Conservation (phyloP, 768 basidiomycete species). For the Xanthoconium purpureum region DNA sequence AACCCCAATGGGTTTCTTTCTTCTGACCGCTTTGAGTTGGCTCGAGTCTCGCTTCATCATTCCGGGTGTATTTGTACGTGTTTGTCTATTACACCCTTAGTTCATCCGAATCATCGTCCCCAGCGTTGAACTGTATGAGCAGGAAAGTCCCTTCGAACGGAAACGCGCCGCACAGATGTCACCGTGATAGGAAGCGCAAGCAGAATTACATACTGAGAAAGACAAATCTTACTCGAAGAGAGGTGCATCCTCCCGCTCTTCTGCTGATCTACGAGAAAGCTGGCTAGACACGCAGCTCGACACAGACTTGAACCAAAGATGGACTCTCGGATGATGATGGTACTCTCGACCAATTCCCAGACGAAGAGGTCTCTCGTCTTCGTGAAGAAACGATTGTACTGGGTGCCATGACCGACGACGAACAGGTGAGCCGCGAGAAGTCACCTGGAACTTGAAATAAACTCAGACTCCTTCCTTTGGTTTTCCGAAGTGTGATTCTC, state of each 20-base stretch:
- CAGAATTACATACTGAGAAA: slow-evolving; percentile 57
- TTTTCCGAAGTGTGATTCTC: slow-evolving; percentile 81
- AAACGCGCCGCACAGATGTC: slow-evolving; percentile 44
- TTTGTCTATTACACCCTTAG: too few species aligned
- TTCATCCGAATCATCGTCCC: too few species aligned
- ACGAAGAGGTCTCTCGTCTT: slow-evolving; percentile 88
- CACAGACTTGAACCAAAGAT: slow-evolving; percentile 84
- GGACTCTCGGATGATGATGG: slow-evolving; percentile 67
- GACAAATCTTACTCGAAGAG: slow-evolving; percentile 77
- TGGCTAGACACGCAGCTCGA: slow-evolving; percentile 83
- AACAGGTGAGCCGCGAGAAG: slow-evolving; percentile 73
- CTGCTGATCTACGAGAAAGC: slow-evolving; percentile 59
- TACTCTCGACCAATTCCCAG: slow-evolving; percentile 80
- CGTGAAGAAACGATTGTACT: slow-evolving; percentile 72
- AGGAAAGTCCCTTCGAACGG: slow-evolving; percentile 29
- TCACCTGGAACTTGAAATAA: slow-evolving; percentile 76
- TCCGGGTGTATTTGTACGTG: too few species aligned
- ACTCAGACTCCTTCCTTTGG: slow-evolving; percentile 79
- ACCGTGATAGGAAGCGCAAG: slow-evolving; percentile 54
- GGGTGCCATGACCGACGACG: slow-evolving; percentile 79
- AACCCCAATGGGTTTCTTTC: too few species aligned
- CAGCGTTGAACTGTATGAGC: slow-evolving; percentile 43
- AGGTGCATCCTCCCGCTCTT: slow-evolving; percentile 42
- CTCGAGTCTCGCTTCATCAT: too few species aligned
- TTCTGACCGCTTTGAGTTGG: too few species aligned